Evolutionary conservation across 345 rosid species (phyloP), one percentile per base, ranked within the genome.

Genomic region (Pseudoturritis turrita): DNA sequence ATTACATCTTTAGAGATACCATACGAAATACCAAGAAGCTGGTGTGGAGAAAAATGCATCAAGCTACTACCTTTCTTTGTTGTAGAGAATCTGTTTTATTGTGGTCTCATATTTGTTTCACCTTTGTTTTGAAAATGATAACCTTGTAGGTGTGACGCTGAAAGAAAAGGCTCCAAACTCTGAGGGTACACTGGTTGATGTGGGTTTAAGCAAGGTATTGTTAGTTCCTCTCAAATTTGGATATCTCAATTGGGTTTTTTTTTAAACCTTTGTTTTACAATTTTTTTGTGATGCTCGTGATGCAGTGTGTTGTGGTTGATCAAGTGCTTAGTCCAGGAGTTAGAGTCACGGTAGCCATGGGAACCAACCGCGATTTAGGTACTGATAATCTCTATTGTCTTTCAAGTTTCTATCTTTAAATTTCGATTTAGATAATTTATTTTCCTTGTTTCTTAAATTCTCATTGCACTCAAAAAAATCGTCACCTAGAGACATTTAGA

Each of bases 291-390:
- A n/a, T 82, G 22, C 58, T 39, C 8, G 33, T 73, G 51, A 62
- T 81, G 85, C 88, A 95, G 98, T 83, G 79, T 80, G 82, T 94
- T 71, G 68, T 71, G 10, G 71, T 91, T 73, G 84, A 86, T 81
- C 85, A 85, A 89, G 81, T 67, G 40, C 84, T 86, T 78, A 89
- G 81, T 70, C 88, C 98, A 11, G 94, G 96, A 51, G 70, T 78
- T 60, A 86, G 99, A 85, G 92, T 91, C 36, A 95, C 99, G 0
- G 93, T 91, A 55, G 91, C 88, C 39, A 89, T 95, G 99, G 98
- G 99, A 72, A 62, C 77, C 22, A 50, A 83, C 74, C 84, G 80
- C 62, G 82, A 84, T 77, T 77, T 86, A 78, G 92, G 89, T 77
- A 35, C 77, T 66, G 84, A 83, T 83, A 88, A 76, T 56, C 41